Conservation (phyloP, 1,139 yeast species). For the Hansenula sp. region DNA sequence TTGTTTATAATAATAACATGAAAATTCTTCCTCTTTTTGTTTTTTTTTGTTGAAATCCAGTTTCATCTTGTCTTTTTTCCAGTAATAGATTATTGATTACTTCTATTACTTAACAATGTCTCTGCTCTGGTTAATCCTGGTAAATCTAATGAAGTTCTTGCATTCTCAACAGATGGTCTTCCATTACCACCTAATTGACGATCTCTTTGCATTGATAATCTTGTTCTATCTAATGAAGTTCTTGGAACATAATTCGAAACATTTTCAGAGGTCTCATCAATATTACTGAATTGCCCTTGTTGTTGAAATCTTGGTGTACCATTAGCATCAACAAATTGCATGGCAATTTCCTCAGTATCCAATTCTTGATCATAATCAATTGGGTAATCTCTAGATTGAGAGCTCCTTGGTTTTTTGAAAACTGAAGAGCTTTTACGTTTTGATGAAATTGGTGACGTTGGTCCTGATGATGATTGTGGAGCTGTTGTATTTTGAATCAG, state of each 20-base stretch:
- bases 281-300: constrained; percentile 10
- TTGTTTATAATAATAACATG: no score
- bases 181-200: constrained; percentile 29
- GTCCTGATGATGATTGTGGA: constrained; percentile 3
- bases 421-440: constrained; percentile 8
- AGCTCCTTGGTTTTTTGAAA: constrained; percentile 12
- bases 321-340: constrained; percentile 24
- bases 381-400: constrained; percentile 11
- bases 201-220: constrained; percentile 30
- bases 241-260: constrained; percentile 19
- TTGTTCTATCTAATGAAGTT: constrained; percentile 32
- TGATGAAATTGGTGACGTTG: constrained; percentile 12
- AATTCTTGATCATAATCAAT: constrained; percentile 19
- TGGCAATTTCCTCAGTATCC: constrained; percentile 26
- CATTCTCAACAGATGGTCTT: constrained; percentile 32
- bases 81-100: constrained; percentile 4
- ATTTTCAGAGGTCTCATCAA: constrained; percentile 4
- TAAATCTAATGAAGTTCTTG: constrained; percentile 33
- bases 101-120: constrained; percentile 25
- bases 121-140: constrained; percentile 35
- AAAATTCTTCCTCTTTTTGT: no score
- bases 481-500: neutral
- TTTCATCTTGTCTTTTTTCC: neutral
- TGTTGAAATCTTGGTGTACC: constrained; percentile 23
- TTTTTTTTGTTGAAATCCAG: neutral